Percentiles rank a stretch among this genome's conserved stretches.
Evolutionary conservation across 306 rosid species (phyloP).

Genomic region (Glycine tomentella): DNA sequence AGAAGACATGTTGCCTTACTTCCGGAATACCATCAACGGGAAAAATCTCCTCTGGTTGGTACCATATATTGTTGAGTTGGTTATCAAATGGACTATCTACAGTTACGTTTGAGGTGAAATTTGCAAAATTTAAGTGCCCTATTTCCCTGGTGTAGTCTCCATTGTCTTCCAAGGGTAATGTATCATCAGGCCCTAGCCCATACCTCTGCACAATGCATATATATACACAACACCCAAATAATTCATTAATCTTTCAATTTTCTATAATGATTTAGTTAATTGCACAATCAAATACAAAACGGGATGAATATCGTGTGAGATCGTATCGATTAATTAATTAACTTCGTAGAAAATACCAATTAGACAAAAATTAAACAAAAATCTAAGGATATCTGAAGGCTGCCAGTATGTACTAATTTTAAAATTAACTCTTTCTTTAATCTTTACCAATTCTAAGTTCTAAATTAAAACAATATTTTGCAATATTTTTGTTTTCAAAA

Average conservation of each 20-base stretch:
- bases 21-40: conserved; percentile 67
- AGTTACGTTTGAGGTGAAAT: conserved; percentile 53
- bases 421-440: no score
- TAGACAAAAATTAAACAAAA: no score
- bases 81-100: conserved; percentile 45
- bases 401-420: no score
- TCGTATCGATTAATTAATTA: not conserved
- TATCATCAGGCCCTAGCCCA: conserved; percentile 54
- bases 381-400: no score
- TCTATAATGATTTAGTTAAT: not conserved
- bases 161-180: conserved; percentile 52
- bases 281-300: not conserved
- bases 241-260: not conserved
- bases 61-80: conserved; percentile 67
- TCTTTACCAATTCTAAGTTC: no score
- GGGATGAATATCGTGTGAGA: not conserved
- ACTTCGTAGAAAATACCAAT: no score
- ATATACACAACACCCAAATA: not conserved
- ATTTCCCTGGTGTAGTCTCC: conserved; percentile 63
- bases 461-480: no score
- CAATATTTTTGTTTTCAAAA: no score
- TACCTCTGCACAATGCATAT: conserved; percentile 49
- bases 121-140: conserved; percentile 59
- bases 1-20: conserved; percentile 60
- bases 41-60: conserved; percentile 68